Percentiles rank a stretch among this genome's conserved stretches.
Conservation (phyloP, 768 basidiomycete species). For the Boletus coccyginus region DNA sequence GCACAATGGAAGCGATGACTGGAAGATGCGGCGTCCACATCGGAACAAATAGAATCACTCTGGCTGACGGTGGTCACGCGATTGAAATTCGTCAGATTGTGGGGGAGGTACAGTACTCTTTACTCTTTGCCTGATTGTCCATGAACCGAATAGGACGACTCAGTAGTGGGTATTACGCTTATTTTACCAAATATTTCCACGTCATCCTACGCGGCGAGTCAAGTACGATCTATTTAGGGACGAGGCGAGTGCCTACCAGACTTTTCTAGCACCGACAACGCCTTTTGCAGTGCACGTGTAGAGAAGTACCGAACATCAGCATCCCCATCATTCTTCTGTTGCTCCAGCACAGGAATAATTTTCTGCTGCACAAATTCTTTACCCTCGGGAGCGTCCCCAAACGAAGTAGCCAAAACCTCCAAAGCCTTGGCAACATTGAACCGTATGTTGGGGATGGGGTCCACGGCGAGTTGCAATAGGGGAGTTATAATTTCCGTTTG, state of each 20-base stretch:
- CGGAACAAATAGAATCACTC: neutral
- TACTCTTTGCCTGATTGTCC: constrained; percentile 24
- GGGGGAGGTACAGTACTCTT: constrained; percentile 32
- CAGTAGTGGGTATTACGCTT: constrained; percentile 31
- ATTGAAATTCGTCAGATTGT: constrained; percentile 26
- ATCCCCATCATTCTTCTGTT: constrained; percentile 84
- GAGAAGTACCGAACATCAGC: constrained; percentile 98
- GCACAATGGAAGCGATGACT: no score
- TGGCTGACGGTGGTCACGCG: constrained; percentile 3
- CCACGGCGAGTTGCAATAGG: constrained; percentile 76
- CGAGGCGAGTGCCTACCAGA: constrained; percentile 32
- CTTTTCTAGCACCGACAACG: constrained; percentile 35
- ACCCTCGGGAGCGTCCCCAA: constrained; percentile 65
- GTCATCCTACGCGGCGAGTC: constrained; percentile 17
- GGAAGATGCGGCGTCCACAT: neutral
- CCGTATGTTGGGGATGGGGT: constrained; percentile 97
- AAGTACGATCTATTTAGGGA: constrained; percentile 1
- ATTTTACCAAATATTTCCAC: constrained; percentile 20
- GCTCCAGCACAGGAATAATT: constrained; percentile 81
- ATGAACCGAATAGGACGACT: constrained; percentile 16
- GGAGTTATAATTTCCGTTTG: constrained; percentile 81
- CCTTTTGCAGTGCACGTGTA: constrained; percentile 69
- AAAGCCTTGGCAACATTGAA: constrained; percentile 98
- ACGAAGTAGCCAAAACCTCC: constrained; percentile 79
- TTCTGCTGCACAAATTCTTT: constrained; percentile 68